phyloP scores from a whole-genome alignment of 2,329 filamentous ascomycete genomes.

The Gyromitra esculenta region DNA sequence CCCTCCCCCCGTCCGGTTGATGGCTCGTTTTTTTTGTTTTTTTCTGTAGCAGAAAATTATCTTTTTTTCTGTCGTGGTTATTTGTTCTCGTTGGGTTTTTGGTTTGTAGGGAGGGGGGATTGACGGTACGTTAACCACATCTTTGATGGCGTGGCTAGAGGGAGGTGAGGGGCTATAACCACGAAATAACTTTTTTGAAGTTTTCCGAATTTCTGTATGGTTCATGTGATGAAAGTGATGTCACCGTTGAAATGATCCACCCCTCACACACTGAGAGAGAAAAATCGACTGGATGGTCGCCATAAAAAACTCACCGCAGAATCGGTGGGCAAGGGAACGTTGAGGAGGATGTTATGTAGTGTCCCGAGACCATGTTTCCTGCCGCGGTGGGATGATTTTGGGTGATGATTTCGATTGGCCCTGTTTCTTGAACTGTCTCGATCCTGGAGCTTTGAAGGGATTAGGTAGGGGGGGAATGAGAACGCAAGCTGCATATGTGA shows the following conservation, averaged over 20 bases:
- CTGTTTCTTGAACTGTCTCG: constrained; percentile 23
- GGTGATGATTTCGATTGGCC: constrained; percentile 16
- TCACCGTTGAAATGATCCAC: background rate
- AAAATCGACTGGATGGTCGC: background rate
- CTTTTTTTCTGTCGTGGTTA: constrained; percentile 21
- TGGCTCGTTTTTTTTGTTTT: constrained; percentile 20
- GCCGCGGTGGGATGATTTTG: background rate
- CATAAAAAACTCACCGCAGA: constrained; percentile 19
- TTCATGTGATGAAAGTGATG: constrained; percentile 1
- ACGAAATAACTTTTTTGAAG: constrained; percentile 8
- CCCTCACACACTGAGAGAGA: background rate
- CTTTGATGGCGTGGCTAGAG: constrained; percentile 19
- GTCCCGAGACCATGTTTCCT: constrained; percentile 24
- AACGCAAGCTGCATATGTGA: constrained; percentile 26
- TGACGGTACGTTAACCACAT: constrained; percentile 31
- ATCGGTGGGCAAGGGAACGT: constrained; percentile 6
- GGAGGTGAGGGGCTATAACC: constrained; percentile 13
- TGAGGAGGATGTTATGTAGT: constrained; percentile 23
- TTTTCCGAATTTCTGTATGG: background rate
- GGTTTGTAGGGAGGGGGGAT: too few species aligned
- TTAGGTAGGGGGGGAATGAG: background rate
- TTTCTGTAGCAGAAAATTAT: constrained; percentile 9
- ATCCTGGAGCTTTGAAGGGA: constrained; percentile 15
- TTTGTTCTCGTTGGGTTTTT: background rate
- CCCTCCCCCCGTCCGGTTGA: constrained; percentile 13